Evolutionary conservation across 2,329 filamentous ascomycete genomes (phyloP).

Genomic region (Penicillium sp.): DNA sequence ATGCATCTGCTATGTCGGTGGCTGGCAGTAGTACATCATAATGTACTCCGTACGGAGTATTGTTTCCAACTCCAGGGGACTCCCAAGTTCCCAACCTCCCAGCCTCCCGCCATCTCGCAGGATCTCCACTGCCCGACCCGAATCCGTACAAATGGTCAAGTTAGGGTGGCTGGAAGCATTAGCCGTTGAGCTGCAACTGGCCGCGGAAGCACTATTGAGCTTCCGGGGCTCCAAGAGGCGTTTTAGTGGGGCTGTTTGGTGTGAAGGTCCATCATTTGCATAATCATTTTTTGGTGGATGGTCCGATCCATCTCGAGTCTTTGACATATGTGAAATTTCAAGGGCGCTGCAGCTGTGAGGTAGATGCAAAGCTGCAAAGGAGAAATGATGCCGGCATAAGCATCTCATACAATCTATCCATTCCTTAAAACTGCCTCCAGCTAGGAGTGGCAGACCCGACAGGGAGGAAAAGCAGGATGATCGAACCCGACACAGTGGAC

Average conservation of each 20-base stretch:
- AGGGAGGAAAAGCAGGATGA: constrained; percentile 29
- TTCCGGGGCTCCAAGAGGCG: constrained; percentile 23
- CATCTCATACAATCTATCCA: neutral
- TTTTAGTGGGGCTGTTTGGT: constrained; percentile 21
- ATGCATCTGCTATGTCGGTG: neutral
- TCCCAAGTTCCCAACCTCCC: constrained; percentile 15
- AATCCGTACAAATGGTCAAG: constrained; percentile 7
- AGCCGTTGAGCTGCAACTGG: constrained; percentile 25
- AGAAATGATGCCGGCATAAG: neutral
- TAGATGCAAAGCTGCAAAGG: neutral
- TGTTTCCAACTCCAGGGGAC: constrained; percentile 8
- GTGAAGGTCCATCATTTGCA: constrained; percentile 12
- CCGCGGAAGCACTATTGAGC: constrained; percentile 26
- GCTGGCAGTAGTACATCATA: neutral
- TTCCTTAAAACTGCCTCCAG: neutral
- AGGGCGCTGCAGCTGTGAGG: neutral
- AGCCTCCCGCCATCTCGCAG: constrained; percentile 21
- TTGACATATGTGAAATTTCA: neutral
- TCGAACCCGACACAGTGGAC: constrained; percentile 31
- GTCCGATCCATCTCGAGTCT: constrained; percentile 23
- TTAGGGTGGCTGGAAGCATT: constrained; percentile 25
- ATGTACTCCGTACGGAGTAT: constrained; percentile 2
- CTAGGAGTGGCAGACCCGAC: constrained; percentile 27
- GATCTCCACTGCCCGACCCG: constrained; percentile 21
- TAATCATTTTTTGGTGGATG: constrained; percentile 23